Conservation (phyloP, 441 rosid genomes). For the Iberis amara region DNA sequence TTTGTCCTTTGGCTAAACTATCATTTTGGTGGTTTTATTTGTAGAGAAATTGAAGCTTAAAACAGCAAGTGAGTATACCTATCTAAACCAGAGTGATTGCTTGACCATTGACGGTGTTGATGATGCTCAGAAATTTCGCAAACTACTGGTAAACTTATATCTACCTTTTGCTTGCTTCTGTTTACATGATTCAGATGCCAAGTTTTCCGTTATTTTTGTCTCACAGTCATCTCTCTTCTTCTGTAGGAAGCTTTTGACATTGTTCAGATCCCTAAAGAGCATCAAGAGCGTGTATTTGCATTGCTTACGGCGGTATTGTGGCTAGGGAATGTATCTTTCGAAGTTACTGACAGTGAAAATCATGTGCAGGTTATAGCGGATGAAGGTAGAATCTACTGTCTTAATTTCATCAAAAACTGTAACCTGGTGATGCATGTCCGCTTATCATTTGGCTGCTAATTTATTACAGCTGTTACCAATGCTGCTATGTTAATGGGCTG, state of each 20-base stretch:
- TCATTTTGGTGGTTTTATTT: conserved; percentile 19
- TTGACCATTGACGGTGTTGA: conserved; percentile 62
- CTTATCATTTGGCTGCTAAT: conserved; percentile 22
- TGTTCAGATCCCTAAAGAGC: conserved; percentile 52
- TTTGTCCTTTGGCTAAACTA: conserved; percentile 35
- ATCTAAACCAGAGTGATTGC: conserved; percentile 77
- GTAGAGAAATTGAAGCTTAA: conserved; percentile 74
- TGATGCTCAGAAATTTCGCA: conserved; percentile 53
- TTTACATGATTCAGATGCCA: neutral
- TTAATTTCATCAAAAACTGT: neutral
- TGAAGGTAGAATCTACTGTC: conserved; percentile 16
- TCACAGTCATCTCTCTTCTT: neutral
- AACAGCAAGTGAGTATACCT: conserved; percentile 60
- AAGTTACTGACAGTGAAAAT: conserved; percentile 61
- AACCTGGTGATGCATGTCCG: conserved; percentile 14
- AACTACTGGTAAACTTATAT: conserved; percentile 50
- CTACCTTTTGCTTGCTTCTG: conserved; percentile 9
- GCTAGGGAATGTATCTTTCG: conserved; percentile 75
- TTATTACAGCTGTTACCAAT: conserved; percentile 52
- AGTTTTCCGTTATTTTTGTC: neutral
- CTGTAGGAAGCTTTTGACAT: conserved; percentile 64
- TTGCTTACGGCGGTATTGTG: conserved; percentile 73
- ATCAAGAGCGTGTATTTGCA: conserved; percentile 64
- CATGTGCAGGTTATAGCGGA: conserved; percentile 58
- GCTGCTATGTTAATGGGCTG: conserved; percentile 70